Base-by-base conservation (phyloP, 108 stramenopile genomes). In the Skeletonema grethae region DNA sequence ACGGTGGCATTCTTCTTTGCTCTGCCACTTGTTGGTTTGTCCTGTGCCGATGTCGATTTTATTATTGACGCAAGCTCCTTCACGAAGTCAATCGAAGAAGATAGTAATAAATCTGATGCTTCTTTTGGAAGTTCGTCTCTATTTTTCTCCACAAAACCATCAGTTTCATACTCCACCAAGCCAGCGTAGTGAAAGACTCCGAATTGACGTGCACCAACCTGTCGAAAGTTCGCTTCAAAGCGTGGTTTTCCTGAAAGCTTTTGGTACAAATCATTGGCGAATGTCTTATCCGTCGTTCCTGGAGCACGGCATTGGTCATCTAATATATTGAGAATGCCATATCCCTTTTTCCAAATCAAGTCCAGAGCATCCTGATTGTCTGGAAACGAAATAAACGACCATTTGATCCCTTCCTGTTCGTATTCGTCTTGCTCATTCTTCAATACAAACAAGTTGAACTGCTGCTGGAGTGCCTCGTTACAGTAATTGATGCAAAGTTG, bases 401-500 rank as follows among this genome's bases (percentile, higher is more conserved):
- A 86, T 30, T 68, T 71, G 62, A 91, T 84, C 6, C 81, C 83
- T 66, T 84, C 83, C 25, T 69, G 67, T 59, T 87, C 78, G 61
- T 89, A 89, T 65, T 86, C 86, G 31, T 82, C 82, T 68, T 85
- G 85, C 62, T 87, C 86, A 61, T 79, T 84, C 56, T 84, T 79
- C 0, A 87, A 61, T 29, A 87, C 81, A 57, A 84, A 84, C 7
- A 82, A 67, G 38, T 85, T 86, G 64, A 85, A 89, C 56, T 89
- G 82, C 66, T 91, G 89, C 63, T 95, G 95, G 1, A 95, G 84
- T 11, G 85, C 87, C 76, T 95, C 95, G 38, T 95, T 95, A 61
- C 85, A 87, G 76, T 85, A 92, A 69, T 93, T 95, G 82, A 95
- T 95, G 70, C 91, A 90, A 6, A 95, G 72, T 65, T 95, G 95